Conservation (phyloP, 345 rosid genomes). For the Corchorus capsularis region DNA sequence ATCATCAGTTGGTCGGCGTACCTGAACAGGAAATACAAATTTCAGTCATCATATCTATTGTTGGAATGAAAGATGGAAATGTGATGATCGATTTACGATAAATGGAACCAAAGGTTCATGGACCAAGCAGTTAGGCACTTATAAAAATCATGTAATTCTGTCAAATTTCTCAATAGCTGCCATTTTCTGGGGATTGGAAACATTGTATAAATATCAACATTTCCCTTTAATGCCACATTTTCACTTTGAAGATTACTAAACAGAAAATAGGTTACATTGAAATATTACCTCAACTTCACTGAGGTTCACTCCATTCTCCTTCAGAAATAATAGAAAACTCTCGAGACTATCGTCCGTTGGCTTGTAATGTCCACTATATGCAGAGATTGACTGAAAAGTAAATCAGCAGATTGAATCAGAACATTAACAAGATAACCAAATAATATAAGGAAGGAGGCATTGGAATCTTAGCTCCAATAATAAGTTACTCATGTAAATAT, state of each 20-base stretch:
- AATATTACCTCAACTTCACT: slow-evolving; percentile 64
- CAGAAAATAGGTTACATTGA: background rate
- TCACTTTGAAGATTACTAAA: background rate
- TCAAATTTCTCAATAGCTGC: background rate
- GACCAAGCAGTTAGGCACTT: background rate
- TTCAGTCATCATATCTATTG: background rate
- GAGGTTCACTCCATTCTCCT: slow-evolving; percentile 67
- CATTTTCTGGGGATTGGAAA: background rate
- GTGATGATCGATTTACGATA: background rate
- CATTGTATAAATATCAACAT: background rate
- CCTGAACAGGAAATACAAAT: slow-evolving; percentile 39
- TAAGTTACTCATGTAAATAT: background rate
- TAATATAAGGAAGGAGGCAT: background rate
- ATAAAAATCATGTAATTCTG: too few relatives aligned
- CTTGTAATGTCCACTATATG: slow-evolving; percentile 92
- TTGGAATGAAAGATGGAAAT: background rate
- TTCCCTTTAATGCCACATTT: background rate
- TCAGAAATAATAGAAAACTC: slow-evolving; percentile 59
- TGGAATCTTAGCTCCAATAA: background rate
- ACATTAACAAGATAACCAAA: background rate
- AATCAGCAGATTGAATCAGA: background rate
- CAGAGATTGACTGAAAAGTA: slow-evolving; percentile 68
- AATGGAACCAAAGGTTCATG: background rate
- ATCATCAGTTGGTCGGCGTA: slow-evolving; percentile 64
- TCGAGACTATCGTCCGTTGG: slow-evolving; percentile 76